Percentiles rank a stretch among this genome's conserved stretches.
These are phyloP conservation scores for Leccinum rimulosum DNA, from an alignment of 768 basidiomycete species.

Conservation along the genomic window DNA sequence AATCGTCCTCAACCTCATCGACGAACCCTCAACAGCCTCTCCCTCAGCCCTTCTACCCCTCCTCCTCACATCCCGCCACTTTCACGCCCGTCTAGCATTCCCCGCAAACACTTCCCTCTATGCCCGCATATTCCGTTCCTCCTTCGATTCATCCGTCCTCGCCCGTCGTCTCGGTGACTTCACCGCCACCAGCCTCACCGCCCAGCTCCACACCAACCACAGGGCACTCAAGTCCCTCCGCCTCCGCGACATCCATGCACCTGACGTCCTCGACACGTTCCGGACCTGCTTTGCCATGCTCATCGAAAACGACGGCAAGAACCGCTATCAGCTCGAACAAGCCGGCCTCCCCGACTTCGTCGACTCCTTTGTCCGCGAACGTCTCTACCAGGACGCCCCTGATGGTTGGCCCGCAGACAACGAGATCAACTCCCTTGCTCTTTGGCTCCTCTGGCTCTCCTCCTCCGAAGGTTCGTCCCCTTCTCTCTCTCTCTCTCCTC, in stretches of 20 bases:
- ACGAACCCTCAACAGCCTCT: not conserved
- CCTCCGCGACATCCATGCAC: constrained; percentile 33
- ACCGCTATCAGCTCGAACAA: constrained; percentile 51
- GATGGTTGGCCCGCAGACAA: constrained; percentile 61
- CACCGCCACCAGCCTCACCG: constrained; percentile 36
- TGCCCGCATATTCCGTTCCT: constrained; percentile 49
- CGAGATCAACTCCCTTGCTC: constrained; percentile 45
- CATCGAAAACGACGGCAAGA: constrained; percentile 67
- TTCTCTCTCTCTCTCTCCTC: not conserved
- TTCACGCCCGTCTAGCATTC: constrained; percentile 37
- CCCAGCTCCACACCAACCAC: constrained; percentile 41
- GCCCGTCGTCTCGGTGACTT: constrained; percentile 47
- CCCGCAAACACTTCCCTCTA: constrained; percentile 39
- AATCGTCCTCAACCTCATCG: constrained; percentile 47
- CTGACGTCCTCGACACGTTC: constrained; percentile 33
- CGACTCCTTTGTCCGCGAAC: constrained; percentile 42
- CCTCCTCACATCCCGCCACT: constrained; percentile 39
- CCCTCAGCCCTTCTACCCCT: constrained; percentile 49
- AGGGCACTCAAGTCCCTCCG: constrained; percentile 31
- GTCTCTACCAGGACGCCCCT: constrained; percentile 41
- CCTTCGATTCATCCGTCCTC: constrained; percentile 56
- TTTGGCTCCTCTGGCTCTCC: constrained; percentile 67
- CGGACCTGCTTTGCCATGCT: constrained; percentile 54
- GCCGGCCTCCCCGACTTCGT: constrained; percentile 50
- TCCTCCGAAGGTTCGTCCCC: constrained; percentile 46